These are phyloP conservation scores for Bertia moriformis DNA, from an alignment of 2,329 filamentous ascomycete species.

Conservation along the genomic window DNA sequence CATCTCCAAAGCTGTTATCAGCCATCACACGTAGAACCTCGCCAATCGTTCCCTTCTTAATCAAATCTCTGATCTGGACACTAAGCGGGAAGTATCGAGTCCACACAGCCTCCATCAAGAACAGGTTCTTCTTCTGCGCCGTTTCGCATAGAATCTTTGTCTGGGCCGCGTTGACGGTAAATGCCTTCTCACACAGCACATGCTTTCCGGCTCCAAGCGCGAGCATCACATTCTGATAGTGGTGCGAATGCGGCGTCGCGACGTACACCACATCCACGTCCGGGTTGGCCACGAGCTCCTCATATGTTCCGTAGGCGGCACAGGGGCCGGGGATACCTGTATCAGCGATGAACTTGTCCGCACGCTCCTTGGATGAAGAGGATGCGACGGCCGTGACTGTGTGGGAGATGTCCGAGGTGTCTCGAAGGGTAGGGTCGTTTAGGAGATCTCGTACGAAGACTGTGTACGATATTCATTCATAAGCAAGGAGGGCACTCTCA, in stretches of 20 bases:
- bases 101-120: constrained; percentile 21
- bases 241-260: constrained; percentile 17
- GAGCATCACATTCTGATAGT: constrained; percentile 17
- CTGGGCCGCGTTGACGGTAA: constrained; percentile 15
- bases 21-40: constrained; percentile 10
- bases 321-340: background rate
- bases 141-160: constrained; percentile 11
- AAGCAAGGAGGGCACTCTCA: background rate
- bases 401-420: background rate
- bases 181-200: constrained; percentile 20
- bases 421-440: background rate
- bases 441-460: constrained; percentile 1
- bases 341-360: background rate
- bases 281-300: constrained; percentile 13
- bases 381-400: background rate
- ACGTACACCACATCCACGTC: constrained; percentile 19
- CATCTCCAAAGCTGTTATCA: constrained; percentile 11
- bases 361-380: background rate
- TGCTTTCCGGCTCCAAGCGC: constrained; percentile 18
- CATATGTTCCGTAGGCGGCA: constrained; percentile 12
- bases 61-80: constrained; percentile 8
- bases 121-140: constrained; percentile 15
- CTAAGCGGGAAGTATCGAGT: constrained; percentile 16
- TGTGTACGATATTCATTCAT: background rate
- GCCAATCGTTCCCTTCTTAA: constrained; percentile 13